These are phyloP conservation scores for Orbilia blumenaviensis DNA, from an alignment of 2,329 filamentous ascomycete genomes.

Conservation along the genomic window DNA sequence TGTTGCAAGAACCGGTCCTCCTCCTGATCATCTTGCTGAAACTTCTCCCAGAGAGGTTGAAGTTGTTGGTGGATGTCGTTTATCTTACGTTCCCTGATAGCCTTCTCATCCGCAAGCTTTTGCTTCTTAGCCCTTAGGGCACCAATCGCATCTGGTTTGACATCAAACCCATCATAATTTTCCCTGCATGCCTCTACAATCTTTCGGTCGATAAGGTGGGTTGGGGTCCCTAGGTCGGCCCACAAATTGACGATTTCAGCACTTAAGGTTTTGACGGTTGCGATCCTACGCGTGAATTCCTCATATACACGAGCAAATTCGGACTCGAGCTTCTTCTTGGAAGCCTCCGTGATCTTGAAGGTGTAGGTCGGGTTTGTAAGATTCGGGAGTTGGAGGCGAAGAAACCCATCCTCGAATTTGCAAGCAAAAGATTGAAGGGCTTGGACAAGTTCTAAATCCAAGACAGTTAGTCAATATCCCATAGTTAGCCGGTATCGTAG, in stretches of 20 bases:
- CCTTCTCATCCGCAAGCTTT: constrained; percentile 87
- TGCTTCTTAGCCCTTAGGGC: constrained; percentile 78
- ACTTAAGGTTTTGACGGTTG: constrained; percentile 75
- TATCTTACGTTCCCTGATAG: constrained; percentile 78
- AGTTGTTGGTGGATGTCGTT: constrained; percentile 79
- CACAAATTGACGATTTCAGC: constrained; percentile 93
- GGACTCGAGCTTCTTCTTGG: constrained; percentile 83
- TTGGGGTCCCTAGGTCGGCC: constrained; percentile 93
- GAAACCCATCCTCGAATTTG: constrained; percentile 88
- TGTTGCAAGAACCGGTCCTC: constrained; percentile 83
- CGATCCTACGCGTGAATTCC: constrained; percentile 87
- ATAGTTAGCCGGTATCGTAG: not conserved
- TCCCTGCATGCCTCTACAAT: constrained; percentile 86
- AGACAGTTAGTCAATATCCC: not conserved
- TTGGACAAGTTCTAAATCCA: constrained; percentile 78
- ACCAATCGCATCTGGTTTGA: constrained; percentile 85
- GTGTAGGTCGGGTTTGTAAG: constrained; percentile 76
- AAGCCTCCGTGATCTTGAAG: constrained; percentile 91
- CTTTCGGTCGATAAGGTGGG: constrained; percentile 85
- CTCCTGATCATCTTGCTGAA: constrained; percentile 82
- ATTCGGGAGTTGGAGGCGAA: constrained; percentile 84
- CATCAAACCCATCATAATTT: constrained; percentile 64
- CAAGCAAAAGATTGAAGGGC: constrained; percentile 96
- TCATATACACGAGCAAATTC: constrained; percentile 97
- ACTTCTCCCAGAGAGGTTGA: constrained; percentile 87